Base-by-base conservation (phyloP, 371 early-diverging fungal genomes). In the Fennellomyces sp. region DNA sequence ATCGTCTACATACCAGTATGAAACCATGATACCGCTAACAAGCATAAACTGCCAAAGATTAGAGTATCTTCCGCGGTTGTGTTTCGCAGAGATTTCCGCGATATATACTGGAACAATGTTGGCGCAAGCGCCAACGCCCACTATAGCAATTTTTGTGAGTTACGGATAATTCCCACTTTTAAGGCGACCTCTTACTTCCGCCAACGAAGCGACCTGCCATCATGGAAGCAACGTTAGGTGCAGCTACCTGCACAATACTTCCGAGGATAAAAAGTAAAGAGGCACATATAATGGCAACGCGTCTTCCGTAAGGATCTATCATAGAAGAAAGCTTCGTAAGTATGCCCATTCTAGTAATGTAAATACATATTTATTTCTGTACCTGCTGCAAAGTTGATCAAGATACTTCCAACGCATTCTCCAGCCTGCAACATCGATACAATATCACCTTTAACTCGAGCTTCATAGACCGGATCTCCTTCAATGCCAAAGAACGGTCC, bases 1-100 rank as follows among this genome's bases (percentile, higher is more conserved):
- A n/a, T 36, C 33, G 13, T 41, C 10, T 45, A 1, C 45, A 23
- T 67, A 67, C 78, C 76, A 80, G 41, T 80, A 80, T 11, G 75
- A 74, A 8, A 80, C 26, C 73, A 76, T 76, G 33, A 80, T 80
- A 48, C 80, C 80, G 27, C 70, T 15, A 12, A 72, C 74, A 56
- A 80, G 69, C 38, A 80, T 58, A 42, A 80, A 76, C 48, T 76
- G 76, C 76, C 80, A 79, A 15, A 75, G 48, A n/a, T 75, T 76
- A 41, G 76, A 72, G 39, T 76, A 45, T 38, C 80, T 52, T 11
- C 80, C 80, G 49, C 80, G 70, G 15, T 23, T 45, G n/a, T 64
- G 62, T 26, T 69, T 63, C 7, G 76, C 76, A 3, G 76, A 66
- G 47, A 76, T 76, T 47, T 80, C 80, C 23, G 76, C 80, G 59